These are phyloP conservation scores for Histomonas meleagridis DNA, from an alignment of 208 protist genomes.

Conservation along the genomic window DNA sequence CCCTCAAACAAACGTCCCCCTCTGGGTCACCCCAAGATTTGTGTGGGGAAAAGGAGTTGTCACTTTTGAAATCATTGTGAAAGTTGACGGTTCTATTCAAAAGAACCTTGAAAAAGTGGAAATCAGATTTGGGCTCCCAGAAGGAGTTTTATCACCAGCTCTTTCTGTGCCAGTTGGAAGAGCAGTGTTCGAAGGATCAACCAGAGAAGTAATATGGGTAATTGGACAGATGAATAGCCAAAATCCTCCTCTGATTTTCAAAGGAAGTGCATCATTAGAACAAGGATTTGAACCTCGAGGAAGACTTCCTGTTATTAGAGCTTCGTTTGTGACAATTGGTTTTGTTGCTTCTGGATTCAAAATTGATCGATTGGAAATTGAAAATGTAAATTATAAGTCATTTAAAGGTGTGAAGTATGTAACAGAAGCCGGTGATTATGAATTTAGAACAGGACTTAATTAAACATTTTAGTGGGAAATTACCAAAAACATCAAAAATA, in stretches of 20 bases:
- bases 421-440: background rate
- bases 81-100: background rate
- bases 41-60: background rate
- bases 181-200: background rate
- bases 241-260: background rate
- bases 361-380: background rate
- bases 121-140: background rate
- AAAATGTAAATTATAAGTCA: background rate
- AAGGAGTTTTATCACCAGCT: background rate
- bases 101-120: background rate
- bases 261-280: background rate
- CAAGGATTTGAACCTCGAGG: background rate
- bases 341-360: background rate
- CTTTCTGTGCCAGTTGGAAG: background rate
- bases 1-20: background rate
- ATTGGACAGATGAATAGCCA: background rate
- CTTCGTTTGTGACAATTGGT: background rate
- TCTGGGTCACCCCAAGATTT: background rate
- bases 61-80: background rate
- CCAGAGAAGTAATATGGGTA: background rate
- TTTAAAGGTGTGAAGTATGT: conserved; percentile 9
- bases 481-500: no score
- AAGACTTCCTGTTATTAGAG: background rate
- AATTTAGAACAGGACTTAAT: background rate
- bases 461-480: no score